Base-by-base conservation (phyloP, 2,329 filamentous ascomycete genomes). In the Fusarium luffae region DNA sequence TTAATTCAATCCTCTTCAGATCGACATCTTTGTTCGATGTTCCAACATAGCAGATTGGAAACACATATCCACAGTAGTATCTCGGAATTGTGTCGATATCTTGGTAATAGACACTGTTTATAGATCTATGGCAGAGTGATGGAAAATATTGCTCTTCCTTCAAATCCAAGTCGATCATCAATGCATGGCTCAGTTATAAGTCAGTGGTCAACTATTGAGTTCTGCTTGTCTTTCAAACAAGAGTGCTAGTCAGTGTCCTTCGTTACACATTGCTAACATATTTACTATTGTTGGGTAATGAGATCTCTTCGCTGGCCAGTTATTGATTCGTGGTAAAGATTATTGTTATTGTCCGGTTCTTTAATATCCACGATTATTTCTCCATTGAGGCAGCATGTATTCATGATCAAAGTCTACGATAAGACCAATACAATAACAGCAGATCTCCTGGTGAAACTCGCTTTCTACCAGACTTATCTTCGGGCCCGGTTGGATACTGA, bases 401-500 rank as follows among this genome's bases (percentile, higher is more conserved):
- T 11, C 28, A n/a, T 13, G n/a, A 4, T 10, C 23, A 25, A 41
- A 9, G 28, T 13, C n/a, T 30, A 23, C 18, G 18, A 14, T 42
- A 21, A 9, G 14, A 14, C 6, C 23, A 18, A 30, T 18, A n/a
- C 10, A 55, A 23, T 8, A 37, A 37, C 34, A 37, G 18, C 18
- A 37, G 34, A 37, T 37, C 18, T 37, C 18, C 18, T 37, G 10
- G 34, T n/a, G 34, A n/a, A 6, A 37, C 10, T 37, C 34, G 6
- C 18, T 37, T n/a, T 37, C 34, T 37, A 44, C 19, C 16, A 19
- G 14, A 28, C 32, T 48, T 37, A 30, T 23, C 47, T 32, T 7
- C 9, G 13, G 42, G 18, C 67, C 59, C 54, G 30, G 50, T 10
- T 37, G 47, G 59, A 70, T 55, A 46, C 28, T 25, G 18, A n/a